These are phyloP conservation scores for Marasmius oreades DNA, from an alignment of 1,284 basidiomycete species.

Conservation along the genomic window DNA sequence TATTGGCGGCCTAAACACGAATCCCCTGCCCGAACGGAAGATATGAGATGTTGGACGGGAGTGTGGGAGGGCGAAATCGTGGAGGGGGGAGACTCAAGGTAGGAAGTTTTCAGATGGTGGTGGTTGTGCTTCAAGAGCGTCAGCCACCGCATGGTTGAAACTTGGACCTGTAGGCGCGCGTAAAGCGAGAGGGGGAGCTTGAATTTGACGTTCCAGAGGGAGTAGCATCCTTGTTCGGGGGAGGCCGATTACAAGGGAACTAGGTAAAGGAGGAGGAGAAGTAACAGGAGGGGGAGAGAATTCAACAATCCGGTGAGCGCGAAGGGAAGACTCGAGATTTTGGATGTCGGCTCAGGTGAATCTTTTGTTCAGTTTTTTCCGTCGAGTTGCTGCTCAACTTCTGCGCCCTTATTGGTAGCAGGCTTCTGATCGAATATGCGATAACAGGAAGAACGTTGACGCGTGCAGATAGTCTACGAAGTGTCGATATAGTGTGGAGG, in stretches of 20 bases:
- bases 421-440: constrained; percentile 76
- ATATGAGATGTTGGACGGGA: constrained; percentile 32
- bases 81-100: constrained; percentile 18
- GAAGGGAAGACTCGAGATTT: constrained; percentile 9
- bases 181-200: constrained; percentile 41
- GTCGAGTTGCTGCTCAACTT: not conserved
- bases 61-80: constrained; percentile 50
- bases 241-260: constrained; percentile 55
- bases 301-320: constrained; percentile 25
- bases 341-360: constrained; percentile 12
- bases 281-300: constrained; percentile 41
- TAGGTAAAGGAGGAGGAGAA: constrained; percentile 47
- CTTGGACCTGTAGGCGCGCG: constrained; percentile 70
- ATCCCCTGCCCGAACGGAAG: constrained; percentile 80
- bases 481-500: constrained; percentile 80
- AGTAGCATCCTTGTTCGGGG: constrained; percentile 36
- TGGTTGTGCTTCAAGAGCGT: constrained; percentile 2
- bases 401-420: constrained; percentile 34
- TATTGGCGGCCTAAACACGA: constrained; percentile 87
- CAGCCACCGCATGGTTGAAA: too few species aligned
- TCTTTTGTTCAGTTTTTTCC: not conserved
- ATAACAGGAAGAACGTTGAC: constrained; percentile 96
- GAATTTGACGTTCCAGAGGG: constrained; percentile 49
- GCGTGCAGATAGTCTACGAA: constrained; percentile 79
- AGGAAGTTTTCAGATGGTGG: constrained; percentile 1